phyloP scores from a whole-genome alignment of 805 yeast genomes.

The Candida odintsovae region DNA sequence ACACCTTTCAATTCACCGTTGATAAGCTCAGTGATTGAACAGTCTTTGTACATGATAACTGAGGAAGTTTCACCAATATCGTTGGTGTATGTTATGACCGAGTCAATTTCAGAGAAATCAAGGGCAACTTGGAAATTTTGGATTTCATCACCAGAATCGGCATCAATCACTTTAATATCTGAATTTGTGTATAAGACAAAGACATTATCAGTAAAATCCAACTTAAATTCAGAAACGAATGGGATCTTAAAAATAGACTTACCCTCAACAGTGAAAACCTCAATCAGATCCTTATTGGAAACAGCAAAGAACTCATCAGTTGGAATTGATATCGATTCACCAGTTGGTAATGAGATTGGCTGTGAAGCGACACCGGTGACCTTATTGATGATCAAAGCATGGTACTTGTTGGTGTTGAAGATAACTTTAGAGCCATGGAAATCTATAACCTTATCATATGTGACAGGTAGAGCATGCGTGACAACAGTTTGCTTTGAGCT shows the following conservation, averaged over 20 bases:
- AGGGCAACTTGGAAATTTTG: constrained; percentile 6
- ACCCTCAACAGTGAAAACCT: constrained; percentile 9
- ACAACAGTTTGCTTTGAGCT: constrained; percentile 5
- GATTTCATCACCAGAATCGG: constrained; percentile 21
- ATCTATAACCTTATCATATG: constrained; percentile 15
- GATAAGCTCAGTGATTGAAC: constrained; percentile 5
- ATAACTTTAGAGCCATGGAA: constrained; percentile 21
- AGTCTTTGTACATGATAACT: constrained; percentile 9
- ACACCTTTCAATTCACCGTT: constrained; percentile 29
- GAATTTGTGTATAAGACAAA: constrained; percentile 20
- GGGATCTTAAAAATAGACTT: constrained; percentile 15
- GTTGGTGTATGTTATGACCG: constrained; percentile 6
- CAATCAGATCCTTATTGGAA: constrained; percentile 16
- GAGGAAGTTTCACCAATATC: constrained; percentile 13
- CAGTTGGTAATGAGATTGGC: constrained; percentile 3
- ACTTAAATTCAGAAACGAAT: constrained; percentile 17
- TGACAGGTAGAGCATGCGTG: constrained; percentile 7
- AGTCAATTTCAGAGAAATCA: constrained; percentile 6
- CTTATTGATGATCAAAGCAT: constrained; percentile 9
- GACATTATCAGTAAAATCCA: constrained; percentile 11
- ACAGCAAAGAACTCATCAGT: constrained; percentile 17
- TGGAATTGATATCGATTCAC: constrained; percentile 13
- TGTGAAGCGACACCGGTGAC: constrained; percentile 8
- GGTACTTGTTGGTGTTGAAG: constrained; percentile 5
- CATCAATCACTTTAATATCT: constrained; percentile 19